phyloP scores from a whole-genome alignment of 345 rosid species.

The Dipteronia sinensis region DNA sequence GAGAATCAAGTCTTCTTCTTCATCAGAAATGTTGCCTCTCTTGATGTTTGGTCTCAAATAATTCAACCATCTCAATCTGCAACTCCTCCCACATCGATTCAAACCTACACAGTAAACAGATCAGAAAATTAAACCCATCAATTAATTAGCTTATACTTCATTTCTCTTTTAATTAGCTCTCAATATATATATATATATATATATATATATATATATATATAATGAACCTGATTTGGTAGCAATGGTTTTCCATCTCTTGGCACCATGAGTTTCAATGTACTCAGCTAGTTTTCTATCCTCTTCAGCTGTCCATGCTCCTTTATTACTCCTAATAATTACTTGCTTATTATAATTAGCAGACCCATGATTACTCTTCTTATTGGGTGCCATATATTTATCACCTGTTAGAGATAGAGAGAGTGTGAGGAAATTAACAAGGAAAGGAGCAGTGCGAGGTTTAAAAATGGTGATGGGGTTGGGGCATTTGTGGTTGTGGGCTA shows the following conservation, averaged over 20 bases:
- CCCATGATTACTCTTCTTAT: constrained; percentile 16
- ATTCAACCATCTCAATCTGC: constrained; percentile 69
- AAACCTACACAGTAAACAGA: constrained; percentile 34
- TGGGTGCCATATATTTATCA: constrained; percentile 42
- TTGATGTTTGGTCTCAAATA: constrained; percentile 64
- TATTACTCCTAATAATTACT: constrained; percentile 23
- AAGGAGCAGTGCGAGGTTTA: constrained; percentile 6
- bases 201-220: too few relatives aligned
- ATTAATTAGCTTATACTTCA: too few relatives aligned
- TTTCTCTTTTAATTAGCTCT: too few relatives aligned
- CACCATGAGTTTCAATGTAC: constrained; percentile 54
- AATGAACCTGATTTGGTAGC: constrained; percentile 55
- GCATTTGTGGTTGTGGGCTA: constrained; percentile 6
- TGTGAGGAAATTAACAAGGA: background rate
- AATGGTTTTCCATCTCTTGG: constrained; percentile 57
- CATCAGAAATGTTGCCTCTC: constrained; percentile 64
- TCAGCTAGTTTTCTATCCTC: constrained; percentile 57
- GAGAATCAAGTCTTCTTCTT: constrained; percentile 60
- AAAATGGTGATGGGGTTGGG: constrained; percentile 1
- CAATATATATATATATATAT: too few relatives aligned
- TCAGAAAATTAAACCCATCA: too few relatives aligned
- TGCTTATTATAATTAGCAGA: constrained; percentile 20
- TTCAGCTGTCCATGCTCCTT: constrained; percentile 66
- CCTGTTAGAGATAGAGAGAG: background rate
- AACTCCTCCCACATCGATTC: constrained; percentile 62